These are phyloP conservation scores for Eremothecium sinecaudum DNA, from an alignment of 1,139 yeast species.

Conservation along the genomic window DNA sequence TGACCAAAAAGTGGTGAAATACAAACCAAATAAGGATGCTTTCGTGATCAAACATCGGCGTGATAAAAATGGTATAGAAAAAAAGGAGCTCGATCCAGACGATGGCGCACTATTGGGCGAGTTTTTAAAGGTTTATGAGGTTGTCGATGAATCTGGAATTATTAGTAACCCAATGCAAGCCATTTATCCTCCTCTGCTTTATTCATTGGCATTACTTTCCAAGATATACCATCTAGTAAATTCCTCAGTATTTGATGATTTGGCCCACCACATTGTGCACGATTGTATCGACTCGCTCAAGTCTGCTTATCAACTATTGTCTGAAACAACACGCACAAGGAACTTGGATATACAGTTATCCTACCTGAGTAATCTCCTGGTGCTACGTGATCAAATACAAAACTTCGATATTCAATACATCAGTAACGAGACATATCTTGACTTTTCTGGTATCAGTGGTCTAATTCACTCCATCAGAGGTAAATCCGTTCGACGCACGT, in stretches of 20 bases:
- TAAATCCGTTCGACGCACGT: conserved; percentile 8
- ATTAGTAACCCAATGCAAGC: conserved; percentile 15
- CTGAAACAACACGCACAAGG: conserved; percentile 30
- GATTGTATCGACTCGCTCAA: conserved; percentile 55
- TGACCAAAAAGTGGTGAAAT: conserved; percentile 57
- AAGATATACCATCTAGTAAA: conserved; percentile 73
- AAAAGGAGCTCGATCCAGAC: conserved; percentile 7
- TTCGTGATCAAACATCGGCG: conserved; percentile 39
- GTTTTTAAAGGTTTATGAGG: conserved; percentile 15
- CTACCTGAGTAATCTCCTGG: conserved; percentile 60
- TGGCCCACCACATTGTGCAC: conserved; percentile 82
- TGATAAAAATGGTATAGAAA: conserved; percentile 8
- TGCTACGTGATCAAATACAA: conserved; percentile 60
- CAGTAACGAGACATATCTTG: conserved; percentile 64
- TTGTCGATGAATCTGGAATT: conserved; percentile 11
- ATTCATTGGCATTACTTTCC: conserved; percentile 61
- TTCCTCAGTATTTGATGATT: conserved; percentile 71
- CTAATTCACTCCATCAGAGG: conserved; percentile 40
- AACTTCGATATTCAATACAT: conserved; percentile 75
- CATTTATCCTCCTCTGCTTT: conserved; percentile 68
- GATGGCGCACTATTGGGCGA: conserved; percentile 11
- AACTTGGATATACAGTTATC: conserved; percentile 55
- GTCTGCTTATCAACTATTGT: conserved; percentile 40
- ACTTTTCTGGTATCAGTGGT: conserved; percentile 66
- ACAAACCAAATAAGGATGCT: conserved; percentile 60